phyloP scores from a whole-genome alignment of 2,329 filamentous ascomycete species.

The Pseudovirgaria hyperparasitica region DNA sequence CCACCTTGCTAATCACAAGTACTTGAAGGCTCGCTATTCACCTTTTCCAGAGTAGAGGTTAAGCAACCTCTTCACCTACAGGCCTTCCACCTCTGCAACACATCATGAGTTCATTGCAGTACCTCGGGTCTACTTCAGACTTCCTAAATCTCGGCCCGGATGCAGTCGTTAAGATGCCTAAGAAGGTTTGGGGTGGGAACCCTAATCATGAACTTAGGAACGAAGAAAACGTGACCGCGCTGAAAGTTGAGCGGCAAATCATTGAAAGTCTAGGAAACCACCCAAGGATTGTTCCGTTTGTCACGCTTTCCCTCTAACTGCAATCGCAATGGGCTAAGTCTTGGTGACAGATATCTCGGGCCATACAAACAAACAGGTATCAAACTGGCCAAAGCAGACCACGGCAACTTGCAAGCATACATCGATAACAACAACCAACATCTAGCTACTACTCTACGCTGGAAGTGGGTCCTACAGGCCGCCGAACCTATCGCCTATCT shows the following conservation, averaged over 20 bases:
- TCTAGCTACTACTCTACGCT: constrained; percentile 9
- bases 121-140: too few relatives aligned
- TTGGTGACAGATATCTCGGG: constrained; percentile 3
- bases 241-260: constrained; percentile 5
- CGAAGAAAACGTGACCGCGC: constrained; percentile 1
- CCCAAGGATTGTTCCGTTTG: constrained; percentile 4
- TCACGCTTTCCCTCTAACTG: constrained; percentile 2
- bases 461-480: constrained; percentile 16
- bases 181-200: too few relatives aligned
- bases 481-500: constrained; percentile 17
- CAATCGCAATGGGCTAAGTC: constrained; percentile 2
- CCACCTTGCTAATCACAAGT: too few relatives aligned
- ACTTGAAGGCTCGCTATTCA: too few relatives aligned
- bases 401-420: constrained; percentile 9
- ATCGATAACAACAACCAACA: constrained; percentile 9
- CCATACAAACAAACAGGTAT: constrained; percentile 3
- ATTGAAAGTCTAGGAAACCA: constrained; percentile 5
- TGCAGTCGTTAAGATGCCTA: too few relatives aligned
- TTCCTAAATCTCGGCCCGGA: too few relatives aligned
- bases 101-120: too few relatives aligned
- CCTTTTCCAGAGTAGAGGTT: too few relatives aligned
- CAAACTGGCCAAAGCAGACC: constrained; percentile 10
- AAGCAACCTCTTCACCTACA: too few relatives aligned
- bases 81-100: too few relatives aligned
- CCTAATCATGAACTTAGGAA: background rate